Evolutionary conservation across 129 eudicot species (phyloP).

Genomic region (Saussurea involucrata): DNA sequence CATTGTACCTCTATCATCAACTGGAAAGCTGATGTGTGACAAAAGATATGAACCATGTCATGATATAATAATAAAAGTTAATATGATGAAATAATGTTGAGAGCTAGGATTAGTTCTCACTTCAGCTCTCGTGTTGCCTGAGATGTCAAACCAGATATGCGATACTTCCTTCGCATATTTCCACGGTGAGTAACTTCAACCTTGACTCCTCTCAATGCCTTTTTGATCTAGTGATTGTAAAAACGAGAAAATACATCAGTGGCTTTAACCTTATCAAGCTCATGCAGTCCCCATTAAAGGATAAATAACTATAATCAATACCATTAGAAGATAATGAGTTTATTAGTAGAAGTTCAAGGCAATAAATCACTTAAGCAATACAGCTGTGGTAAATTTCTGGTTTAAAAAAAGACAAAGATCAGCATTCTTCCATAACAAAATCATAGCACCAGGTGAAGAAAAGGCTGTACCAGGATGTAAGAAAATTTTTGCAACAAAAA

Average conservation of each 20-base stretch:
- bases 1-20: constrained; percentile 81
- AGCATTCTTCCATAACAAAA: not conserved
- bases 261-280: not conserved
- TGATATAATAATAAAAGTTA: not conserved
- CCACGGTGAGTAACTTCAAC: constrained; percentile 99
- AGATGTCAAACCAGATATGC: constrained; percentile 88
- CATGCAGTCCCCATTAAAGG: not conserved
- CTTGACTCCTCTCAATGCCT: constrained; percentile 90
- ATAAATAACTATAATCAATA: not conserved
- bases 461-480: not conserved
- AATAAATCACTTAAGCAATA: not conserved
- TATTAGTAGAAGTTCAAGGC: not conserved
- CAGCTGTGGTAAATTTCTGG: not conserved
- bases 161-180: constrained; percentile 85
- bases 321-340: not conserved
- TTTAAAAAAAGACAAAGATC: not conserved
- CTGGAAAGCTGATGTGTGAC: constrained; percentile 59
- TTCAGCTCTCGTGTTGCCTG: constrained; percentile 93
- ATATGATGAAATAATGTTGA: not conserved
- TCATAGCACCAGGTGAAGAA: not conserved
- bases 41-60: constrained; percentile 8
- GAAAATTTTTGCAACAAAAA: not conserved
- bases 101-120: constrained; percentile 35
- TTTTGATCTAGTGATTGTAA: constrained; percentile 58
- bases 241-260: not conserved